Percentiles rank a stretch among this genome's conserved stretches.
phyloP scores from a whole-genome alignment of 2,329 filamentous ascomycete species.

The Xylaria sp. region DNA sequence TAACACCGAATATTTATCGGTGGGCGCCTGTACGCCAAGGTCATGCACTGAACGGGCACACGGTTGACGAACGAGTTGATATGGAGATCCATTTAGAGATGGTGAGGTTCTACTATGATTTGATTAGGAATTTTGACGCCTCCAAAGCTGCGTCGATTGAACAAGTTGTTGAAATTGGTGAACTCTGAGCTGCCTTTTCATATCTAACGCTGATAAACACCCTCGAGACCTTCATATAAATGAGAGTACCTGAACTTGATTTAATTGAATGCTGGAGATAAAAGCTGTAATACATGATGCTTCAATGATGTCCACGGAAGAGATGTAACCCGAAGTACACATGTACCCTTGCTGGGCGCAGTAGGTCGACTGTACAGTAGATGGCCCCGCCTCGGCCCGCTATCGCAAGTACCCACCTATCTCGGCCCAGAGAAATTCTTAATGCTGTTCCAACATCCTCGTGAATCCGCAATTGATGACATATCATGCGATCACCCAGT shows the following conservation, averaged over 20 bases:
- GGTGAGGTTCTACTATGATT: constrained; percentile 47
- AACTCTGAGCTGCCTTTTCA: constrained; percentile 26
- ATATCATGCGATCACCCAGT: constrained; percentile 12
- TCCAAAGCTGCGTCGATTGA: constrained; percentile 27
- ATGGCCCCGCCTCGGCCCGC: constrained; percentile 19
- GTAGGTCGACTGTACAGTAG: too few species aligned
- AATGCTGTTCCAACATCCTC: background rate
- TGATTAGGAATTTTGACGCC: constrained; percentile 46
- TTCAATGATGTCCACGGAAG: too few species aligned
- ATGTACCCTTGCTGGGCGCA: too few species aligned
- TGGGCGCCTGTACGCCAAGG: constrained; percentile 46
- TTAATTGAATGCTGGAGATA: too few species aligned
- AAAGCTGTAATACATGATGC: too few species aligned
- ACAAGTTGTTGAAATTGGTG: constrained; percentile 21
- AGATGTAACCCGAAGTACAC: too few species aligned
- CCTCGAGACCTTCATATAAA: background rate
- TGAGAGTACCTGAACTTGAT: too few species aligned
- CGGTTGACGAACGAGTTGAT: constrained; percentile 47
- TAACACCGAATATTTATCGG: constrained; percentile 47
- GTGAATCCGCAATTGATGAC: background rate
- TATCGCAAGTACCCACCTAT: background rate
- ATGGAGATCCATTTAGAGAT: constrained; percentile 48
- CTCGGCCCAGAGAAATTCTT: constrained; percentile 17
- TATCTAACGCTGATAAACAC: background rate
- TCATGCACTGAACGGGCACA: constrained; percentile 42